phyloP scores from a whole-genome alignment of 148 eudicot genomes.

The Camellia lanceoleosa region DNA sequence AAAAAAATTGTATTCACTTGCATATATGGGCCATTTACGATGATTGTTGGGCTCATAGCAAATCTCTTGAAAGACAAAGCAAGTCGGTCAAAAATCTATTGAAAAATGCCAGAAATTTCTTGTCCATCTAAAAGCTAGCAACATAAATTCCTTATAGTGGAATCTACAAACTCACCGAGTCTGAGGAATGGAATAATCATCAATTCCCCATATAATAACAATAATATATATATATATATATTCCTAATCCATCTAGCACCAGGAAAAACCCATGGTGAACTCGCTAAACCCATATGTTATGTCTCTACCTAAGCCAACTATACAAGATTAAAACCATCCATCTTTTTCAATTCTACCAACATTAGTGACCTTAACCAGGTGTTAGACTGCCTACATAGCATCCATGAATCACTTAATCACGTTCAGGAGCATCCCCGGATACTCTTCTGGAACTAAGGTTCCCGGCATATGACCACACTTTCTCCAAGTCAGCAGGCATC shows the following conservation, averaged over 20 bases:
- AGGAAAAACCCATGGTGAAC: slow-evolving; percentile 9
- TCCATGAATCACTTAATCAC: slow-evolving; percentile 23
- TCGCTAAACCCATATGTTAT: slow-evolving; percentile 21
- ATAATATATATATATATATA: background rate
- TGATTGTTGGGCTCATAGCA: too few relatives aligned
- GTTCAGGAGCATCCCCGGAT: slow-evolving; percentile 52
- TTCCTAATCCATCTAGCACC: slow-evolving; percentile 16
- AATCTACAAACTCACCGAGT: background rate
- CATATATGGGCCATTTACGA: too few relatives aligned
- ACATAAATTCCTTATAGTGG: background rate
- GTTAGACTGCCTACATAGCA: background rate
- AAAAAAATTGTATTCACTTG: too few relatives aligned
- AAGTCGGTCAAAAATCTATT: too few relatives aligned
- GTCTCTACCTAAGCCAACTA: background rate
- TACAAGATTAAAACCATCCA: background rate
- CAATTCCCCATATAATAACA: background rate
- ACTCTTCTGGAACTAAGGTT: slow-evolving; percentile 44
- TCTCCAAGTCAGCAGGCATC: slow-evolving; percentile 40
- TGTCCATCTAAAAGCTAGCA: too few relatives aligned
- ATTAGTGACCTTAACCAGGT: background rate
- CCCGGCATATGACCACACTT: slow-evolving; percentile 50
- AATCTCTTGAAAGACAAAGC: too few relatives aligned
- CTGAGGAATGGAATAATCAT: background rate
- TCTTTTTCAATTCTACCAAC: background rate
- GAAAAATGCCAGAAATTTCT: too few relatives aligned